Base-by-base conservation (phyloP, 176 grass and related monocot species). In the Saccharum spontaneum region DNA sequence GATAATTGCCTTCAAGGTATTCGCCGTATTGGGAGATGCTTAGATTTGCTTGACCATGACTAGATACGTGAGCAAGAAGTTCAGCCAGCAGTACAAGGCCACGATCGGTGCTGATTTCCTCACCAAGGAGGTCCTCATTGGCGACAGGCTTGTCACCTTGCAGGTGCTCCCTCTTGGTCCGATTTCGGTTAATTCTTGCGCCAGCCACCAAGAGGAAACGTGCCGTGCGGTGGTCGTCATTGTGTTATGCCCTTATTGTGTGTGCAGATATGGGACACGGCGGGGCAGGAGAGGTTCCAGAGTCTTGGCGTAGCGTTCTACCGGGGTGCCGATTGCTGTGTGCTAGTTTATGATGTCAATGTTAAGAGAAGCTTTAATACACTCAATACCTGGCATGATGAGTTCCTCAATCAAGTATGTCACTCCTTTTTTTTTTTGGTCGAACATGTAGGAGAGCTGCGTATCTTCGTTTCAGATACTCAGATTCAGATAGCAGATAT, bases 81-180 rank as follows among this genome's bases (percentile, higher is more conserved):
- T 99, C 71, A 96, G 90, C 43, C 97, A 99, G 80, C 97, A 96
- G 71, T 96, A 99, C 62, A 99, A 99, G 81, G 97, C 97, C 10
- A 99, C 97, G 0, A 99, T 99, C 64, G 97, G 97, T 57, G 97
- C 97, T 26, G 97, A 99, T 91, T 99, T 99, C 75, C 84, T 99
- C 78, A 96, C 97, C 61, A 99, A 99, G 82, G 97, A 96, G 80
- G 90, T 99, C 44, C 86, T 96, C 61, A 88, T 99, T 6, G 94
- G 92, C 26, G 97, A 99, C 69, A 92, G 88, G 71, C 87, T 96
- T 71, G 97, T 99, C 74, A 99, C 97, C 74, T 84, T 96, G 82
- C 97, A 99, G 90, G 94, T 96, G 87, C 71, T 64, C 44, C 44
- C 24, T 66, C 63, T 44, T 77, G 2, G 33, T 1, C 24, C 33